Percentiles rank a stretch among this genome's conserved stretches.
Evolutionary conservation across 208 protist genomes (phyloP).

Genomic region (Trypanosoma scelopori): DNA sequence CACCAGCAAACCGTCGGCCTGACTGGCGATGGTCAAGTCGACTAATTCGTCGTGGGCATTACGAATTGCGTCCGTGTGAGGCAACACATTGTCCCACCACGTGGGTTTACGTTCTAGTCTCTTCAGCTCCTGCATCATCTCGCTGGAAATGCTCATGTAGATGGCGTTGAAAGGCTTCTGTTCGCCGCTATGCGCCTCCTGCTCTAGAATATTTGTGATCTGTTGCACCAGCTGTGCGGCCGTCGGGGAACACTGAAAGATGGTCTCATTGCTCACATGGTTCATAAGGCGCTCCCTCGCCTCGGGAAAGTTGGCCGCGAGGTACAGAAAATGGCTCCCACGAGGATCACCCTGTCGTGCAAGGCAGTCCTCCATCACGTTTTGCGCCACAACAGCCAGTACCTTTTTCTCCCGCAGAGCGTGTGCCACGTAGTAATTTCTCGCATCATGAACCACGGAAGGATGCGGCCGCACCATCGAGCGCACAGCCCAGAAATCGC

Average conservation of each 20-base stretch:
- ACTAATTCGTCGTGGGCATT: slow-evolving; percentile 38
- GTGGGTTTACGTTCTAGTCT: slow-evolving; percentile 21
- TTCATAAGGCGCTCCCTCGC: slow-evolving; percentile 17
- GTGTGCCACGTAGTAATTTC: slow-evolving; percentile 27
- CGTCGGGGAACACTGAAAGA: slow-evolving; percentile 41
- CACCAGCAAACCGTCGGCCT: slow-evolving; percentile 36
- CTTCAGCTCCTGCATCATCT: slow-evolving; percentile 31
- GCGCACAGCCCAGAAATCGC: slow-evolving; percentile 49
- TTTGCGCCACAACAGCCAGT: slow-evolving; percentile 41
- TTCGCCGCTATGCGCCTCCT: slow-evolving; percentile 3
- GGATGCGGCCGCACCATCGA: slow-evolving; percentile 41
- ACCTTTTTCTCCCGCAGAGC: slow-evolving; percentile 6
- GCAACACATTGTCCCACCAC: slow-evolving; percentile 22
- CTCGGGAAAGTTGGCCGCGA: slow-evolving; percentile 37
- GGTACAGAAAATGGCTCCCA: slow-evolving; percentile 54
- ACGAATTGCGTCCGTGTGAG: slow-evolving; percentile 18
- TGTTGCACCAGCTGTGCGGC: slow-evolving; percentile 19
- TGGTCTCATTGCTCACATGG: slow-evolving; percentile 24
- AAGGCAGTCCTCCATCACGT: slow-evolving; percentile 29
- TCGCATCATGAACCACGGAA: slow-evolving; percentile 28
- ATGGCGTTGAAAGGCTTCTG: slow-evolving; percentile 22
- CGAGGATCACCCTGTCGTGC: slow-evolving; percentile 11
- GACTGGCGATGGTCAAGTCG: slow-evolving; percentile 40
- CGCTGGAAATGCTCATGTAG: slow-evolving; percentile 35
- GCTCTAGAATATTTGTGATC: slow-evolving; percentile 31